phyloP scores from a whole-genome alignment of 192 early-diverging fungal genomes.

The Coemansia pectinata region DNA sequence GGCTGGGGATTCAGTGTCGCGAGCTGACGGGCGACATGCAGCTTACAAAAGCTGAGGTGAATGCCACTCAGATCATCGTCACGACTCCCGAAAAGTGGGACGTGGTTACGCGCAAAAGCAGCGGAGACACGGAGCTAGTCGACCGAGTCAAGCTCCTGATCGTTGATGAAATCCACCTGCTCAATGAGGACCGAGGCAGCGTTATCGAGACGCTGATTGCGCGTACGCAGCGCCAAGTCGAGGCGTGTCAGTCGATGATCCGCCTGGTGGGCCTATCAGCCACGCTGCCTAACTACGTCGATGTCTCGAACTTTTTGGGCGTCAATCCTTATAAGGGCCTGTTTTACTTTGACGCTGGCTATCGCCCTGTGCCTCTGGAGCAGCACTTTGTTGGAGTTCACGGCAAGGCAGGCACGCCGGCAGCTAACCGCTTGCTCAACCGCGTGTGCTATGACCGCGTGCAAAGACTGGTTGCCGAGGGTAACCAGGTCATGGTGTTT shows the following conservation, averaged over 20 bases:
- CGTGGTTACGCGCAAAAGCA: constrained; percentile 95
- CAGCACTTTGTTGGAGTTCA: constrained; percentile 96
- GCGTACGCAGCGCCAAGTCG: constrained; percentile 87
- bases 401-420: constrained; percentile 74
- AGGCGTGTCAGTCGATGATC: constrained; percentile 92
- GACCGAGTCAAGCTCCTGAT: constrained; percentile 95
- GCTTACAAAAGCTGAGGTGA: constrained; percentile 92
- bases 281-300: constrained; percentile 96
- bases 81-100: constrained; percentile 99
- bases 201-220: constrained; percentile 97
- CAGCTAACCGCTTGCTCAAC: constrained; percentile 72
- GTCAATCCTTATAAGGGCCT: constrained; percentile 92
- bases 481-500: constrained; percentile 99
- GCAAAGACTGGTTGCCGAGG: constrained; percentile 68
- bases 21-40: constrained; percentile 99
- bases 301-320: constrained; percentile 90
- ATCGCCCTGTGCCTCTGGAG: constrained; percentile 92
- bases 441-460: constrained; percentile 85
- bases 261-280: constrained; percentile 96
- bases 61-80: constrained; percentile 95
- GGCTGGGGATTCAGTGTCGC: constrained; percentile 82
- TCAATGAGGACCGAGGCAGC: constrained; percentile 94
- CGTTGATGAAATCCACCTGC: constrained; percentile 97
- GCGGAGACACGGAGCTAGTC: constrained; percentile 89
- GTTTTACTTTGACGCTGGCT: constrained; percentile 96